Evolutionary conservation across 257 asterid genomes (phyloP), one percentile per base, ranked within the genome.

Genomic region (Nicotiana tomentosiformis): DNA sequence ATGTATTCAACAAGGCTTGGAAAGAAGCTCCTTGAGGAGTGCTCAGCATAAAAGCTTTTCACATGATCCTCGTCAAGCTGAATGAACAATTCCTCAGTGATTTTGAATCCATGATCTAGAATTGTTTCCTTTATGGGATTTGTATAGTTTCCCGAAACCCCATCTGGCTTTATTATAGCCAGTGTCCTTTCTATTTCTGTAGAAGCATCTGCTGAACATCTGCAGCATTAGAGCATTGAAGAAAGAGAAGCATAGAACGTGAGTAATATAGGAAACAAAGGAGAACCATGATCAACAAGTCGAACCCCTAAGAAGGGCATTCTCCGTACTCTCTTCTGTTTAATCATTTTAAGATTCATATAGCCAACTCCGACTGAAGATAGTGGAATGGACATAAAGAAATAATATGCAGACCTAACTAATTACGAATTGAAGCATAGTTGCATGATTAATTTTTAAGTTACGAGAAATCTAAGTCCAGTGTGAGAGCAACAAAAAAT

Each of bases 101-200:
- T 91, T 84, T 68, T 77, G 88, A 93, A 95, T 78, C 96, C 94
- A 82, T 90, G 86, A 77, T 83, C 88, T 79, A 81, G 78, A 86
- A 95, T 92, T 53, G 85, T 89, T 85, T 90, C 91, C 91, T 87
- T 95, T 82, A 95, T 84, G 20, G 83, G 66, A 62, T 86, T 88
- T n/a, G 87, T 85, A 74, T 90, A 87, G 82, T 90, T 90, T 77
- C 97, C 95, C 64, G 89, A 88, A 62, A 95, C 90, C 61, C 97
- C 97, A 78, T 95, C 97, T 5, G 97, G 97, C 89, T 93, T 93
- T 84, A 94, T 87, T 91, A 94, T 89, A 77, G 94, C 98, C 84
- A 94, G 87, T 5, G 98, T 92, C 90, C 78, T 87, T 89, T 92
- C 93, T 79, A 85, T 87, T 57, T 67, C 82, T 9, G 26, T 26